phyloP scores from a whole-genome alignment of 2,329 filamentous ascomycete genomes.

The Talaromyces sp. region DNA sequence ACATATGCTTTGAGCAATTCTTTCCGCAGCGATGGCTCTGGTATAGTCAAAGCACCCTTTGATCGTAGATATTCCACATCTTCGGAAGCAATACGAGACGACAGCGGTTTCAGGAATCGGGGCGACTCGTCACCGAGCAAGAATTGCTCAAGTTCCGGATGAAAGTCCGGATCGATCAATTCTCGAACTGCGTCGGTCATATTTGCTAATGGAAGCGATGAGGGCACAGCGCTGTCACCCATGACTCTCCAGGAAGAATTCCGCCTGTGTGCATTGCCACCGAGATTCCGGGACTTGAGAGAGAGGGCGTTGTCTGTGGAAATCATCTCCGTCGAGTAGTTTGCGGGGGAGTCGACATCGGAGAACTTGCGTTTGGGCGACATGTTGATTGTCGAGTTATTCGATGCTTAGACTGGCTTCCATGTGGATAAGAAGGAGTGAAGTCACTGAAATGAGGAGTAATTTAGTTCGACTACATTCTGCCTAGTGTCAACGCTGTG shows the following conservation, averaged over 20 bases:
- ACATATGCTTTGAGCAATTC: conserved; percentile 74
- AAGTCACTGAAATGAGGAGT: neutral
- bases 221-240: conserved; percentile 29
- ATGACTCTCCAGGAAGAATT: conserved; percentile 18
- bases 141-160: conserved; percentile 35
- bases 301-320: neutral
- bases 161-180: conserved; percentile 38
- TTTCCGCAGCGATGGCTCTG: conserved; percentile 64
- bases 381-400: neutral
- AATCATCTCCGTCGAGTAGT: neutral
- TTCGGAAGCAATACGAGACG: conserved; percentile 67
- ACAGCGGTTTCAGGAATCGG: conserved; percentile 72
- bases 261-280: neutral
- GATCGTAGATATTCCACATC: conserved; percentile 74
- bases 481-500: neutral
- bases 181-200: conserved; percentile 39
- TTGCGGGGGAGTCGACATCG: conserved; percentile 2
- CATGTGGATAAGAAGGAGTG: neutral
- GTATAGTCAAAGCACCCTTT: conserved; percentile 76
- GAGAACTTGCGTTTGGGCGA: conserved; percentile 17
- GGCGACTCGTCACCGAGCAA: conserved; percentile 40
- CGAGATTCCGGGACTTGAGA: neutral
- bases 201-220: conserved; percentile 33
- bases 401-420: neutral
- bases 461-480: neutral